These are phyloP conservation scores for Scedosporium minutisporum DNA, from an alignment of 2,329 filamentous ascomycete genomes.

Conservation along the genomic window DNA sequence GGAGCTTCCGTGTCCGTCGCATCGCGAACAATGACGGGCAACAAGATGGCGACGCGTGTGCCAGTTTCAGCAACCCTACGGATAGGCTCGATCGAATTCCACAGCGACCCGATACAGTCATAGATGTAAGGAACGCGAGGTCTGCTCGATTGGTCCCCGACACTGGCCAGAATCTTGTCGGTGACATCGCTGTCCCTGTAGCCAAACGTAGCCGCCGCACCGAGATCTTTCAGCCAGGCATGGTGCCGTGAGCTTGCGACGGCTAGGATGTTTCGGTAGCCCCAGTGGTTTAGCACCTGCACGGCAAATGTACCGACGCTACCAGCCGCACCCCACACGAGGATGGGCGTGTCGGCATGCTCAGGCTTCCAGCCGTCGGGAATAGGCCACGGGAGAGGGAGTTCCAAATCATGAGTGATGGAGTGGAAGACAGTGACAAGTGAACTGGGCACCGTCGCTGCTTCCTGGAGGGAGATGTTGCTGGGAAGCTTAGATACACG, in stretches of 20 bases:
- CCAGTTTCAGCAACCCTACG: constrained; percentile 38
- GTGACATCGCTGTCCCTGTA: constrained; percentile 29
- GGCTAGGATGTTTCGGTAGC: constrained; percentile 40
- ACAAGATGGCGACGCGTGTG: constrained; percentile 44
- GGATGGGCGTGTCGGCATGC: constrained; percentile 26
- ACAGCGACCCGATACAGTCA: constrained; percentile 45
- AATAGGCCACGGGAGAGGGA: constrained; percentile 49
- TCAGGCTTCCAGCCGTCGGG: constrained; percentile 28
- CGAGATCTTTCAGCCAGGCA: constrained; percentile 29
- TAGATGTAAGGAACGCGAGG: constrained; percentile 34
- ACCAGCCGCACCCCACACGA: constrained; percentile 43
- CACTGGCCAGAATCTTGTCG: constrained; percentile 21
- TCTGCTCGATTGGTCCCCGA: constrained; percentile 10
- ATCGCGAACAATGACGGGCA: constrained; percentile 49
- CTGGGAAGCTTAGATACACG: constrained; percentile 35
- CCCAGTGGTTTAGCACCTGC: constrained; percentile 41
- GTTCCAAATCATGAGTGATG: constrained; percentile 34
- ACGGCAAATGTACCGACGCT: constrained; percentile 41
- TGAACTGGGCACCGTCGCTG: constrained; percentile 46
- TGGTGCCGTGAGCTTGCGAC: constrained; percentile 37
- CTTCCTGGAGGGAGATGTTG: constrained; percentile 30
- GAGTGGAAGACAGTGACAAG: constrained; percentile 51
- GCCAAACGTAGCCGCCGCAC: constrained; percentile 37
- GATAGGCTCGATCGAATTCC: constrained; percentile 37
- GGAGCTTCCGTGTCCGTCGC: constrained; percentile 36